Evolutionary conservation across 106 monocot genomes (phyloP).

Genomic region (Dendrobium chrysotoxum): DNA sequence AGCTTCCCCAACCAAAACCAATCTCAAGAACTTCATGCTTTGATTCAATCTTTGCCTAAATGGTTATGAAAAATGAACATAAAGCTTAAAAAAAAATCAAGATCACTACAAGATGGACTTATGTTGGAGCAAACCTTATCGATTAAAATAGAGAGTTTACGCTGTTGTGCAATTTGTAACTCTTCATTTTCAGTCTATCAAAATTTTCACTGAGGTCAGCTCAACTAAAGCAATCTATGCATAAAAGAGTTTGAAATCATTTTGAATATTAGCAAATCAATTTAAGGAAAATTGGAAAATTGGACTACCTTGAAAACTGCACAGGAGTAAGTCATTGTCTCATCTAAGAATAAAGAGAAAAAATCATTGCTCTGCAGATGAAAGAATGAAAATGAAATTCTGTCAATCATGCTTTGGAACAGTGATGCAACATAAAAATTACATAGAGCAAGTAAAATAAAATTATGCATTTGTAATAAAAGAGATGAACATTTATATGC

Average conservation of each 20-base stretch:
- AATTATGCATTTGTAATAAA: conserved; percentile 2
- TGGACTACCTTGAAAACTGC: conserved; percentile 75
- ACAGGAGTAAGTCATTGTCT: conserved; percentile 96
- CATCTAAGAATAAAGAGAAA: conserved; percentile 88
- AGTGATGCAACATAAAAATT: not conserved
- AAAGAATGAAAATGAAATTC: not conserved
- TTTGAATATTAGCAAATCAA: not conserved
- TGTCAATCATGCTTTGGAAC: not conserved
- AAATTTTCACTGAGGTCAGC: not conserved
- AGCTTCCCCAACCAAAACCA: conserved; percentile 87
- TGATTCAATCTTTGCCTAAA: conserved; percentile 61
- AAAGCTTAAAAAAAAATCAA: not conserved
- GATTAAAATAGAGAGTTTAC: conserved; percentile 74
- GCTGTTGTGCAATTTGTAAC: conserved; percentile 68
- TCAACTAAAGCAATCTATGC: not conserved
- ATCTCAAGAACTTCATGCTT: conserved; percentile 94
- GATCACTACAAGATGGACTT: not conserved
- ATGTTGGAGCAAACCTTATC: conserved; percentile 52
- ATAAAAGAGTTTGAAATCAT: not conserved
- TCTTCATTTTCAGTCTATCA: conserved; percentile 70
- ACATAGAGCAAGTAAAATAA: not conserved
- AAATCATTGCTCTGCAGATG: conserved; percentile 82
- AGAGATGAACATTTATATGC: not conserved
- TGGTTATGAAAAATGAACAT: not conserved
- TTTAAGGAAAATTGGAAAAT: not conserved